Percentiles rank a stretch among this genome's conserved stretches.
These are phyloP conservation scores for Flaveria ramosissima DNA, from an alignment of 129 eudicot species.

Conservation along the genomic window DNA sequence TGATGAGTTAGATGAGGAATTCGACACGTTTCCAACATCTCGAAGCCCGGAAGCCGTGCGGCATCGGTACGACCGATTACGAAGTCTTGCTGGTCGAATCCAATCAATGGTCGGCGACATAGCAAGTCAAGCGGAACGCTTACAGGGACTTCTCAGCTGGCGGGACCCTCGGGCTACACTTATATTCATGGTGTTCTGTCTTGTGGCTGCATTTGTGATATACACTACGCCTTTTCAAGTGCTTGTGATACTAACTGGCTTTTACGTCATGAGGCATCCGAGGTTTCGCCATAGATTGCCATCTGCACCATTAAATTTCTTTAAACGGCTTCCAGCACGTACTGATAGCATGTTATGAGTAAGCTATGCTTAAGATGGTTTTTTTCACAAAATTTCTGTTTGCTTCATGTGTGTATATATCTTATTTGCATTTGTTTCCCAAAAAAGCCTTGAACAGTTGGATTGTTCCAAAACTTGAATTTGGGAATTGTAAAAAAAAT, in stretches of 20 bases:
- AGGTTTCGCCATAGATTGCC: slow-evolving; percentile 75
- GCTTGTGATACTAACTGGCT: slow-evolving; percentile 45
- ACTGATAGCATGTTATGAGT: slow-evolving; percentile 76
- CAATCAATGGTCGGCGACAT: slow-evolving; percentile 78
- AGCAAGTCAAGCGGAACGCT: slow-evolving; percentile 80
- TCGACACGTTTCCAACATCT: slow-evolving; percentile 69
- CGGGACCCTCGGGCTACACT: slow-evolving; percentile 82
- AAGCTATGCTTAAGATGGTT: not conserved
- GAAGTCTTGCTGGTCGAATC: slow-evolving; percentile 71
- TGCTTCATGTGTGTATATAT: not conserved
- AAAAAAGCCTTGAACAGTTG: not conserved
- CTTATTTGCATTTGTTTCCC: not conserved
- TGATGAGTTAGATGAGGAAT: slow-evolving; percentile 85
- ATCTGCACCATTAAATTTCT: slow-evolving; percentile 66
- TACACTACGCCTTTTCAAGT: slow-evolving; percentile 68
- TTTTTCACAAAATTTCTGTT: not conserved
- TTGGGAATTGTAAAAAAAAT: not conserved
- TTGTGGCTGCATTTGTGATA: slow-evolving; percentile 58
- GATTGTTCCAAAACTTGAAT: not conserved
- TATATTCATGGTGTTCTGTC: slow-evolving; percentile 64
- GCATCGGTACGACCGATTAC: slow-evolving; percentile 72
- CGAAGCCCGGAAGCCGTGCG: slow-evolving; percentile 54
- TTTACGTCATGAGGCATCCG: slow-evolving; percentile 87
- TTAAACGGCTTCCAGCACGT: slow-evolving; percentile 74
- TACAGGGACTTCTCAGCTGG: slow-evolving; percentile 89